Conservation (phyloP, 495 filamentous ascomycete genomes). For the Cercophora sp. region DNA sequence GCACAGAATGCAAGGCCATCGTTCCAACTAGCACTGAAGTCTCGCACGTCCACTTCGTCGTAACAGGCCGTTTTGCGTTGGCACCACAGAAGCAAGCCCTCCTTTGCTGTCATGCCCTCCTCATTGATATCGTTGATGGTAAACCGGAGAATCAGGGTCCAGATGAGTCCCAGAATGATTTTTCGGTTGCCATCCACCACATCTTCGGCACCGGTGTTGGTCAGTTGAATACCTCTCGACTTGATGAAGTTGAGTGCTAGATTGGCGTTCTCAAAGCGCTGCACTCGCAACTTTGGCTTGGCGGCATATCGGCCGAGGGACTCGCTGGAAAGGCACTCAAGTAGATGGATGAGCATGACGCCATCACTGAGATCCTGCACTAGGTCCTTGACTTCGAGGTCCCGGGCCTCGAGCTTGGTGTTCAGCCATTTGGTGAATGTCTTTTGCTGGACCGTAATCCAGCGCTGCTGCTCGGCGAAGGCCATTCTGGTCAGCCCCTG, state of each 20-base stretch:
- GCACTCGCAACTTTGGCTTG: slow-evolving; percentile 90
- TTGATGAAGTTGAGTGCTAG: slow-evolving; percentile 90
- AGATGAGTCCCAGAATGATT: slow-evolving; percentile 94
- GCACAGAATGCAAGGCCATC: slow-evolving; percentile 96
- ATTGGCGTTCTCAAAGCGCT: slow-evolving; percentile 98
- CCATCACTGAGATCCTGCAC: slow-evolving; percentile 89
- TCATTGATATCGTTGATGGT: slow-evolving; percentile 98
- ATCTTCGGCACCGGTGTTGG: slow-evolving; percentile 97
- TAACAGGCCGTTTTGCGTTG: slow-evolving; percentile 98
- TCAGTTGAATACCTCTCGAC: slow-evolving; percentile 87
- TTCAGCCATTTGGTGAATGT: slow-evolving; percentile 99
- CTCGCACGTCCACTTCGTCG: slow-evolving; percentile 87
- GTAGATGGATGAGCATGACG: slow-evolving; percentile 89
- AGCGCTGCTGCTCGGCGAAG: slow-evolving; percentile 69
- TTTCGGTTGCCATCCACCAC: slow-evolving; percentile 97
- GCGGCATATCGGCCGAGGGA: slow-evolving; percentile 95
- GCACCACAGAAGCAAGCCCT: slow-evolving; percentile 93
- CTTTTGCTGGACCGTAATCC: slow-evolving; percentile 97
- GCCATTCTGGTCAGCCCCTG: slow-evolving; percentile 48
- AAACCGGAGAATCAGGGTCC: slow-evolving; percentile 95
- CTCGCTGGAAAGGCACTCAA: slow-evolving; percentile 90
- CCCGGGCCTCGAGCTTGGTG: slow-evolving; percentile 77
- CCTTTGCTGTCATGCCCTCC: slow-evolving; percentile 96
- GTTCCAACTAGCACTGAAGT: slow-evolving; percentile 96
- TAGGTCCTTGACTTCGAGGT: slow-evolving; percentile 74